Evolutionary conservation across 1,284 basidiomycete species (phyloP), one percentile per base, ranked within the genome.

Genomic region (Leccinum pachyderme): DNA sequence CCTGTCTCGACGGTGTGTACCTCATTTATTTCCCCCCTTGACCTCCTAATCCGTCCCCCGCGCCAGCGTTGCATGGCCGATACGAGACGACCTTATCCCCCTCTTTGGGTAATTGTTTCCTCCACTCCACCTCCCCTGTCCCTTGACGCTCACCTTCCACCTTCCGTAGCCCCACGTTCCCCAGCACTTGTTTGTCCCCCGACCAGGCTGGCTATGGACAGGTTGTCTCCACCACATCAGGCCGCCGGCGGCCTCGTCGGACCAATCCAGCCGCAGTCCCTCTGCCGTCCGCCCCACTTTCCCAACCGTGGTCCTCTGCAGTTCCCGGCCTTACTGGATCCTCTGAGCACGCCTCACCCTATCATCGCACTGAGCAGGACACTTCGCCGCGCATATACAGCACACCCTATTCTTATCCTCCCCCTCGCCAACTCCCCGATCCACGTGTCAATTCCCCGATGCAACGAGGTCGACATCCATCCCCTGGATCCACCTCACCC

Each of bases 131-230:
- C 12, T 44, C 37, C 53, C 47, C 44, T 25, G 47, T 46, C 18
- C 32, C 46, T 48, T 49, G 54, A 7, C 48, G 54, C 49, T 65
- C 54, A 61, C 37, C 11, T 18, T 61, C 64, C 47, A 59, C 52
- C 41, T 48, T 25, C 54, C 52, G 41, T 58, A 84, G 82, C 1
- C 83, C 83, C 27, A 89, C 81, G 45, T 91, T 92, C 66, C 89
- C 89, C 11, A 81, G 76, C 54, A 89, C 86, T 27, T 92, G 89
- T 67, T 74, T 92, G 48, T 82, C 89, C 2, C 89, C 89, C 52
- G 89, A 90, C 70, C 89, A 91, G 61, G 81, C 89, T 41, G 89
- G 89, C 13, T 92, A 85, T 70, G 89, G 90, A 22, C 89, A 91
- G 64, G 83, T 91, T 45, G 80, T 91, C 18, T 79, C 84, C 47